Evolutionary conservation across 176 grass and related monocot genomes (phyloP).

Genomic region (Phragmites australis): DNA sequence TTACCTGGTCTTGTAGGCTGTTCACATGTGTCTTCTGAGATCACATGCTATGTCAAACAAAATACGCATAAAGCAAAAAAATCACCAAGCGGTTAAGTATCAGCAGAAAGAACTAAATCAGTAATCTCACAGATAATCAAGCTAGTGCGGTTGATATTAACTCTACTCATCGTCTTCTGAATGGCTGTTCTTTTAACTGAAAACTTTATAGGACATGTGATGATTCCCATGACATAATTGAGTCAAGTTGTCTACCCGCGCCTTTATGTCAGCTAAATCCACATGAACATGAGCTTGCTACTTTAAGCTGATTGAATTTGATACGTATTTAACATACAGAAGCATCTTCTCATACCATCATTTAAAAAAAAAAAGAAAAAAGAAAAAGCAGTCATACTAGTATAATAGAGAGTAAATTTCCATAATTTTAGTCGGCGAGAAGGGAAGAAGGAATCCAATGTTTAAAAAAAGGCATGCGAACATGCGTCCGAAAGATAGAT

Average conservation of each 20-base stretch:
- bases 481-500: neutral
- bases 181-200: neutral
- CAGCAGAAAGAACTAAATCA: neutral
- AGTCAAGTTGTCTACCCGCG: constrained; percentile 3
- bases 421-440: neutral
- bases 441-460: neutral
- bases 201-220: neutral
- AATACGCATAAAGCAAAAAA: neutral
- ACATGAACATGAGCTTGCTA: constrained; percentile 11
- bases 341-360: neutral
- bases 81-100: neutral
- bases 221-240: constrained; percentile 15
- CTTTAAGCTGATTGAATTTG: neutral
- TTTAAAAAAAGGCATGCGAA: neutral
- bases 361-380: neutral
- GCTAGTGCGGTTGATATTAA: neutral
- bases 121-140: neutral
- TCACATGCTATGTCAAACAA: neutral
- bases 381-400: neutral
- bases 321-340: neutral
- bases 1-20: constrained; percentile 14
- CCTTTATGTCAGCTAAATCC: constrained; percentile 10
- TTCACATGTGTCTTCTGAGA: neutral
- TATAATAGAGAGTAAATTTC: neutral
- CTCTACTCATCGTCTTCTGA: neutral